Conservation (phyloP, 352 stramenopile genomes). For the Phytophthora litchii region DNA sequence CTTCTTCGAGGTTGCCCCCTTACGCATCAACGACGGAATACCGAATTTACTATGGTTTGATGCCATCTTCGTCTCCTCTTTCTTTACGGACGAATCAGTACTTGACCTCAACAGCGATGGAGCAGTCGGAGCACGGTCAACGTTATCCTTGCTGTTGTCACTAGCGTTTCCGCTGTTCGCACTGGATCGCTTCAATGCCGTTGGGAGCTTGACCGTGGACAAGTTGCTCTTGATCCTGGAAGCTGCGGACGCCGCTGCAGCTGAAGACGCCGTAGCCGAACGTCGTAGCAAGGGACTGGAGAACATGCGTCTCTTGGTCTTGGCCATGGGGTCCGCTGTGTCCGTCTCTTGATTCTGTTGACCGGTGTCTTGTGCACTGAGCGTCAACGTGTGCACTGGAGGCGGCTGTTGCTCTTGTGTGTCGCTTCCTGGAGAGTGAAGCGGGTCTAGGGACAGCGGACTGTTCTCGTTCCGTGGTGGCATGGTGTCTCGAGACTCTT, state of each 20-base stretch:
- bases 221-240: constrained; percentile 42
- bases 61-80: constrained; percentile 19
- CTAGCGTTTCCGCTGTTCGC: constrained; percentile 3
- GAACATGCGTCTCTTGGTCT: constrained; percentile 48
- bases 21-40: constrained; percentile 39
- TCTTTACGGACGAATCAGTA: constrained; percentile 24
- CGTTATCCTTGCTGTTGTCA: constrained; percentile 12
- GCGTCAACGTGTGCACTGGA: constrained; percentile 13
- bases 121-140: constrained; percentile 6
- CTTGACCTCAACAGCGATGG: constrained; percentile 26
- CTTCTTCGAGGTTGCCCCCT: constrained; percentile 31
- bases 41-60: constrained; percentile 25
- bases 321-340: constrained; percentile 20
- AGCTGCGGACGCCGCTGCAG: constrained; percentile 36
- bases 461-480: constrained; percentile 2
- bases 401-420: constrained; percentile 4
- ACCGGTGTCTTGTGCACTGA: constrained; percentile 20
- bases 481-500: constrained; percentile 2
- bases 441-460: constrained; percentile 19
- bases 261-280: constrained; percentile 45
- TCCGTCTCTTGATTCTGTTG: constrained; percentile 12
- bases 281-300: constrained; percentile 38
- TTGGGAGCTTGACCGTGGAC: constrained; percentile 42
- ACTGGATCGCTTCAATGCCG: constrained; percentile 26
- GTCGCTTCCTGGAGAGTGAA: constrained; percentile 31